Conservation (phyloP, 139 green algal genomes). For the Coelastrella sp. region DNA sequence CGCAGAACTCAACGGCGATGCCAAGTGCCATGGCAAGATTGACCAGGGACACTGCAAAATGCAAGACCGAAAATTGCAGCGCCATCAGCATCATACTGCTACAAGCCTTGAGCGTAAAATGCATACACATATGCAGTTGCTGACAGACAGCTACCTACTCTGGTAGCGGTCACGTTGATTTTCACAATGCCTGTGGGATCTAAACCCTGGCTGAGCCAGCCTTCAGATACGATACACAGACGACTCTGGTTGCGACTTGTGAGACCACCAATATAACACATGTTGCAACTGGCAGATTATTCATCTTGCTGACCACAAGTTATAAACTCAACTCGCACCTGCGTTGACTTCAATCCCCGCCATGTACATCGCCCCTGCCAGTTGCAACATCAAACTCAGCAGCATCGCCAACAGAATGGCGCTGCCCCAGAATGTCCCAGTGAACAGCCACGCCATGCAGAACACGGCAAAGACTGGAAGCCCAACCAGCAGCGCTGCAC, state of each 20-base stretch:
- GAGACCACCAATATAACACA: neutral
- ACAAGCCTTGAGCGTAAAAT: too few species aligned
- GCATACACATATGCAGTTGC: too few species aligned
- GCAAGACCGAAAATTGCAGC: too few species aligned
- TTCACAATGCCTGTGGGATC: too few species aligned
- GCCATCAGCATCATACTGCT: too few species aligned
- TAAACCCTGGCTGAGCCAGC: too few species aligned
- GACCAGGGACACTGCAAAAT: slow-evolving; percentile 54
- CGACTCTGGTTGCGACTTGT: too few species aligned
- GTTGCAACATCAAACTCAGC: slow-evolving; percentile 77
- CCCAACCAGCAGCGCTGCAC: slow-evolving; percentile 48
- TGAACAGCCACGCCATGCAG: slow-evolving; percentile 46
- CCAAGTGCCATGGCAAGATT: slow-evolving; percentile 86
- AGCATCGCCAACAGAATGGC: slow-evolving; percentile 71
- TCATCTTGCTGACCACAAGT: too few species aligned
- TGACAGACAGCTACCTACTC: too few species aligned
- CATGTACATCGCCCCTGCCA: slow-evolving; percentile 83
- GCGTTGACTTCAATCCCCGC: slow-evolving; percentile 83
- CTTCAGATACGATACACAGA: too few species aligned
- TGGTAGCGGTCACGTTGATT: too few species aligned
- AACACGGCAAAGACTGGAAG: slow-evolving; percentile 57
- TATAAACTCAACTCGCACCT: slow-evolving; percentile 14
- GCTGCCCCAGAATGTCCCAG: slow-evolving; percentile 64
- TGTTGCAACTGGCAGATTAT: too few species aligned
- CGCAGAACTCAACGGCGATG: slow-evolving; percentile 89